Evolutionary conservation across 305 asterid genomes (phyloP).

Genomic region (Coffea humblotiana): DNA sequence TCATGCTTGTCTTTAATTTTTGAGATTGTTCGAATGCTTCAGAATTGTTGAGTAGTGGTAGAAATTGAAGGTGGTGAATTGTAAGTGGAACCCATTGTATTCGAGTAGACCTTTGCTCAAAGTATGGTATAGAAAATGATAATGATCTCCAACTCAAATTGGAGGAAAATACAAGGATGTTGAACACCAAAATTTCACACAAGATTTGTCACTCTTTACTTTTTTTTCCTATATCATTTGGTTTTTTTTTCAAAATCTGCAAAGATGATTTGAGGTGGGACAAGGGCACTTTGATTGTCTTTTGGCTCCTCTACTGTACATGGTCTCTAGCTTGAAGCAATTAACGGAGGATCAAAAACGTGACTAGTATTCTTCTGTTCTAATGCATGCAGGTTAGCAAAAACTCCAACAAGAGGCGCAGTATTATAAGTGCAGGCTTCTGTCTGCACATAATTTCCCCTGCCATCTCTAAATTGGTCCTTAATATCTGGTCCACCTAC

Average conservation of each 20-base stretch:
- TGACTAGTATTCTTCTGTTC: slow-evolving; percentile 12
- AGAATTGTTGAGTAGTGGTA: not conserved
- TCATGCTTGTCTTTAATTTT: not conserved
- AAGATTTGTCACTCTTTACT: not conserved
- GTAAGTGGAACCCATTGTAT: not conserved
- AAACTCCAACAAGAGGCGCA: slow-evolving; percentile 79
- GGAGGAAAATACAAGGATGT: not conserved
- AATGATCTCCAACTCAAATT: not conserved
- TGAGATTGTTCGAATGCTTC: not conserved
- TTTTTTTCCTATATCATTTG: not conserved
- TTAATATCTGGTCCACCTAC: slow-evolving; percentile 74
- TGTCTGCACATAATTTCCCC: slow-evolving; percentile 75
- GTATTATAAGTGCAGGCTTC: slow-evolving; percentile 92
- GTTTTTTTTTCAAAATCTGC: not conserved
- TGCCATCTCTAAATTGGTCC: slow-evolving; percentile 54
- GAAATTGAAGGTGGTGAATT: not conserved
- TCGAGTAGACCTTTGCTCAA: not conserved
- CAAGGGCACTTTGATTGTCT: not conserved
- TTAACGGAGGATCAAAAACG: not conserved
- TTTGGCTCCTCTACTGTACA: not conserved
- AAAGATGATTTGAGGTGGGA: not conserved
- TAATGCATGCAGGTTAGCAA: slow-evolving; percentile 50
- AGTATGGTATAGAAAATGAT: not conserved
- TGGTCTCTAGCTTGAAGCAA: slow-evolving; percentile 25
- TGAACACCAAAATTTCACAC: not conserved